Evolutionary conservation across 169 alveolate species (phyloP), one percentile per base, ranked within the genome.

Genomic region (Plasmodium inui): DNA sequence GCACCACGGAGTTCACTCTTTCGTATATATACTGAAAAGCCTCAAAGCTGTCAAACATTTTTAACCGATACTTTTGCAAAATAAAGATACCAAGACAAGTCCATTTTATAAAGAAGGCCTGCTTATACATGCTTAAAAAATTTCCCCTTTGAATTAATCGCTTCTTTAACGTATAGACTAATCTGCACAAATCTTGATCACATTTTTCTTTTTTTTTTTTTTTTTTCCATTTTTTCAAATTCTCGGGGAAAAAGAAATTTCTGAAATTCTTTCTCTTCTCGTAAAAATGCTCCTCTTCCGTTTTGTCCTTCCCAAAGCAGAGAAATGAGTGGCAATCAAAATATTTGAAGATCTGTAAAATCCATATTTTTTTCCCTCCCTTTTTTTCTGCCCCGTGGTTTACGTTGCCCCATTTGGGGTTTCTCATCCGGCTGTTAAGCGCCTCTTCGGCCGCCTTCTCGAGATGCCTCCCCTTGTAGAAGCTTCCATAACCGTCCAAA

Each of bases 271-370:
- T 85, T 76, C 46, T 85, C 19, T 50, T 86, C 34, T 86, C 93
- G 26, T 86, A 74, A 50, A 86, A 74, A 55, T 76, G 84, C 70
- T 85, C 93, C 26, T 86, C 86, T 28, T 86, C 82, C 67, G 93
- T 50, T 70, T 86, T 86, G 44, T 37, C 67, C 67, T 86, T 70
- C 0, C 26, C 1, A 86, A 86, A 86, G 71, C 93, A 85, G 9
- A 73, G 19, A 74, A 86, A 86, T 6, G 93, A 86, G 41, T 78
- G 37, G 79, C 22, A 74, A 74, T 86, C 79, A 37, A 86, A 86
- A 78, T 39, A 74, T 76, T 86, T 74, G n/a, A 86, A 86, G 67
- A 86, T 41, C 67, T 86, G 71, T 28, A 86, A 86, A 86, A 86
- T 53, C 93, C 93, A 86, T 5, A 86, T 22, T 32, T 74, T 41